Conservation (phyloP, 192 early-diverging fungal genomes). For the Jimgerdemannia flammicorona region DNA sequence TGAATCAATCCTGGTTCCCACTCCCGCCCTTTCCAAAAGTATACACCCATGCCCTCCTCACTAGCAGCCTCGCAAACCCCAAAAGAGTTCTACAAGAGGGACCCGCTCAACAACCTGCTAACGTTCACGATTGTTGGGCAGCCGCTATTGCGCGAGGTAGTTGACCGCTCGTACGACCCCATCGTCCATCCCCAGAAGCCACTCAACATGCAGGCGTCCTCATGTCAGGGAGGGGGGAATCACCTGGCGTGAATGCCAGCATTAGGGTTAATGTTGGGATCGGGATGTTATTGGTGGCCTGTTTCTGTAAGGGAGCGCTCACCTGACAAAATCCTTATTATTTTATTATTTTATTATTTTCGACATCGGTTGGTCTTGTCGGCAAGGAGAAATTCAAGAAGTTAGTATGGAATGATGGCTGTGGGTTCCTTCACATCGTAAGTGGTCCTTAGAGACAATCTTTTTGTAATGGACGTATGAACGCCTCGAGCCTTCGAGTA, state of each 20-base stretch:
- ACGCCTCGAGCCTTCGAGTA: too few relatives aligned
- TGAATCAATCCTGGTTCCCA: slow-evolving; percentile 25
- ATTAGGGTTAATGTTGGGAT: slow-evolving; percentile 88
- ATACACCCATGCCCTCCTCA: slow-evolving; percentile 1
- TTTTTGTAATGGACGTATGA: neutral
- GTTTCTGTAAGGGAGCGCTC: too few relatives aligned
- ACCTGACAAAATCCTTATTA: too few relatives aligned
- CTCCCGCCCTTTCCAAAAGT: slow-evolving; percentile 34
- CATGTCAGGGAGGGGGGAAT: slow-evolving; percentile 94
- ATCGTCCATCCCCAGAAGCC: slow-evolving; percentile 2
- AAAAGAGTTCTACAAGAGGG: slow-evolving; percentile 49
- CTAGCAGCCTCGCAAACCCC: neutral
- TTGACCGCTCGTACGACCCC: neutral
- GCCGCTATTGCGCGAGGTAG: slow-evolving; percentile 32
- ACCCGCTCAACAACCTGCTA: slow-evolving; percentile 82
- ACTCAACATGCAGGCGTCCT: slow-evolving; percentile 58
- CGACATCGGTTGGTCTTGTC: slow-evolving; percentile 91
- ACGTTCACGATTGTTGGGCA: slow-evolving; percentile 58
- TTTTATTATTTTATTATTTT: too few relatives aligned
- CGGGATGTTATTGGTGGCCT: too few relatives aligned
- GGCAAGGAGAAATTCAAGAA: slow-evolving; percentile 84
- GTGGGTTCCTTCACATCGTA: slow-evolving; percentile 73
- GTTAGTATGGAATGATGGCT: slow-evolving; percentile 88
- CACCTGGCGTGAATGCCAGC: slow-evolving; percentile 96
- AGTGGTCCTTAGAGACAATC: slow-evolving; percentile 14